A percentile compares a stretch with the other conserved stretches of the same genome.
These are phyloP conservation scores for Myxozyma monticola DNA, from an alignment of 805 yeast species.

Conservation along the genomic window DNA sequence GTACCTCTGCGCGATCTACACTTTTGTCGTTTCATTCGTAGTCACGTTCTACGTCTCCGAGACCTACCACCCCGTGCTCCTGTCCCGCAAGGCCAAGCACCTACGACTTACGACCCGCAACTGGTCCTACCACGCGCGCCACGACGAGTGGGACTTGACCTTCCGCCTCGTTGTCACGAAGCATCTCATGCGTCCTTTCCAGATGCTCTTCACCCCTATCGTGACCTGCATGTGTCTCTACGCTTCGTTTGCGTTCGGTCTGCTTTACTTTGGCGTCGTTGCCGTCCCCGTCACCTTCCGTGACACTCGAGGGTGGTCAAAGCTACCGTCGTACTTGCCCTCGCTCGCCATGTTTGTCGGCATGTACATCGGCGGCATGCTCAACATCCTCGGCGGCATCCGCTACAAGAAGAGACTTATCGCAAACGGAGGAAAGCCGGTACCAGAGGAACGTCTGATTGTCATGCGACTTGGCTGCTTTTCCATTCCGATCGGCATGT, in stretches of 20 bases:
- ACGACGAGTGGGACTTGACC: slow-evolving; percentile 77
- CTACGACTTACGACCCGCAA: slow-evolving; percentile 73
- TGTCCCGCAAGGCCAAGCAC: slow-evolving; percentile 50
- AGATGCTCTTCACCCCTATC: slow-evolving; percentile 60
- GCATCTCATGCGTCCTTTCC: slow-evolving; percentile 77
- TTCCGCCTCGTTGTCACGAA: slow-evolving; percentile 67
- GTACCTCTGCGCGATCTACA: slow-evolving; percentile 72
- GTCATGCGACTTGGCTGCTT: slow-evolving; percentile 50
- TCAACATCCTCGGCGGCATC: slow-evolving; percentile 16
- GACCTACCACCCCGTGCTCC: slow-evolving; percentile 46
- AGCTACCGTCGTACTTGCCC: slow-evolving; percentile 17
- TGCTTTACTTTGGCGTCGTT: slow-evolving; percentile 46
- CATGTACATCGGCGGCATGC: slow-evolving; percentile 36
- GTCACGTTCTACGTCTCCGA: slow-evolving; percentile 47
- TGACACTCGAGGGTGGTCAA: slow-evolving; percentile 13
- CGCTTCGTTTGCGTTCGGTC: slow-evolving; percentile 49
- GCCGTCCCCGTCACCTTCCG: slow-evolving; percentile 45
- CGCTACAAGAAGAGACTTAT: slow-evolving; percentile 7
- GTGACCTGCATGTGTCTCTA: slow-evolving; percentile 45
- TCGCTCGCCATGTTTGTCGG: slow-evolving; percentile 40
- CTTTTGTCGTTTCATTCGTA: slow-evolving; percentile 51
- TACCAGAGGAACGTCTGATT: slow-evolving; percentile 34
- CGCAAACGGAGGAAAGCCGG: slow-evolving; percentile 16
- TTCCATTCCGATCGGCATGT: slow-evolving; percentile 57
- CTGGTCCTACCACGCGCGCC: slow-evolving; percentile 85